Conservation (phyloP, 441 rosid genomes). For the Arabidopsis lyrata region DNA sequence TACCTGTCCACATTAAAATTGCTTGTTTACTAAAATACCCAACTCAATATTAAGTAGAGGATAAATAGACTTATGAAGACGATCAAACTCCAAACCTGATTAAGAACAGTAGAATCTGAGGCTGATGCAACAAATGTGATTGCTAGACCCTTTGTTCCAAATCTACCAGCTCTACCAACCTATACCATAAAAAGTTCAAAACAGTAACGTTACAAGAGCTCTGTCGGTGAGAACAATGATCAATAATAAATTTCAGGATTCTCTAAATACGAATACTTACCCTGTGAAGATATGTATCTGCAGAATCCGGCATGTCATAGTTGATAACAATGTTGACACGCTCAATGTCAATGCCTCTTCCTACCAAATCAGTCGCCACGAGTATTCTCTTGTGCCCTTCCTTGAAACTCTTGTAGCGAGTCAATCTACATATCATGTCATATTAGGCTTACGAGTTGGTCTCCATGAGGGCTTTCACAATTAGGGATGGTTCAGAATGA, state of each 20-base stretch:
- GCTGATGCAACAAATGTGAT: slow-evolving; percentile 94
- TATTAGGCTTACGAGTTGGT: neutral
- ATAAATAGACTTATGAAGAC: neutral
- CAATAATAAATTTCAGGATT: neutral
- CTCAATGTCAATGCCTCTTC: slow-evolving; percentile 97
- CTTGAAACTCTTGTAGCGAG: slow-evolving; percentile 94
- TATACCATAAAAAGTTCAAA: slow-evolving; percentile 29
- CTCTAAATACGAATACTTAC: slow-evolving; percentile 42
- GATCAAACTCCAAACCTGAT: slow-evolving; percentile 65
- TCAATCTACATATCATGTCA: slow-evolving; percentile 59
- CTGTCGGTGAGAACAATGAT: neutral
- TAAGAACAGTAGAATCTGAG: slow-evolving; percentile 86
- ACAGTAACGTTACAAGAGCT: neutral
- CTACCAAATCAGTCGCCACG: slow-evolving; percentile 96
- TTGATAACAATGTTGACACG: slow-evolving; percentile 97
- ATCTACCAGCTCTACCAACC: slow-evolving; percentile 99
- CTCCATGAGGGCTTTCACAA: neutral
- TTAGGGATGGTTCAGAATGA: neutral
- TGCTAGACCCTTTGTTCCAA: slow-evolving; percentile 98
- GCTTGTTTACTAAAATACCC: neutral
- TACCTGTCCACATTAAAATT: slow-evolving; percentile 56
- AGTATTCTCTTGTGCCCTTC: slow-evolving; percentile 98
- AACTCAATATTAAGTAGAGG: neutral
- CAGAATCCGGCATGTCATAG: slow-evolving; percentile 99
- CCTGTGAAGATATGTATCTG: slow-evolving; percentile 99